Evolutionary conservation across 1,284 basidiomycete species (phyloP).

Genomic region (Pholiota adiposa): DNA sequence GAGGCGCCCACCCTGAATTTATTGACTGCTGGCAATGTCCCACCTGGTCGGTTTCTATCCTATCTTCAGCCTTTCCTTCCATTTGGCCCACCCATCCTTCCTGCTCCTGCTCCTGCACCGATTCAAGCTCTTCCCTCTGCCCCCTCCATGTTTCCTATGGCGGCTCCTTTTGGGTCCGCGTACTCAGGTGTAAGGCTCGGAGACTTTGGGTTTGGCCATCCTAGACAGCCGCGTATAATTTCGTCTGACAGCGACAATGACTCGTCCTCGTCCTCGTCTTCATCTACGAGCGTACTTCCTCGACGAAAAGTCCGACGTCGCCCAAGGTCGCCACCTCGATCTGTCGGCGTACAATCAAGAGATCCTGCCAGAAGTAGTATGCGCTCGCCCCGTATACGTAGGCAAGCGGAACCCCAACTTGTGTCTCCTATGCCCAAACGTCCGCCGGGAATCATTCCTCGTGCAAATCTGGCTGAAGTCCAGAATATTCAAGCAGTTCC

Average conservation of each 20-base stretch:
- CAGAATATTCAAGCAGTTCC: no score
- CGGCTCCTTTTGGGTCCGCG: background rate
- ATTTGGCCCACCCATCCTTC: background rate
- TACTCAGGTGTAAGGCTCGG: no score
- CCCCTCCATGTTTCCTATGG: background rate
- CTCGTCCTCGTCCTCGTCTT: background rate
- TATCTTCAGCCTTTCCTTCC: background rate
- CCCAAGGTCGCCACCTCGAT: background rate
- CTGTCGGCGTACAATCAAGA: background rate
- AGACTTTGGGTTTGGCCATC: no score
- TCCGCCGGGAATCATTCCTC: no score
- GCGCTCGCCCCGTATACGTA: no score
- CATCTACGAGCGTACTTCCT: background rate
- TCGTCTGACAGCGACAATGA: background rate
- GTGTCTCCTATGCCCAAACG: no score
- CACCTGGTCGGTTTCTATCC: background rate
- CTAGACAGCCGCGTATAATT: no score
- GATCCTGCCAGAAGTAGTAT: background rate
- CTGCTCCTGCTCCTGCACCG: no score
- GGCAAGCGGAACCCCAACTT: no score
- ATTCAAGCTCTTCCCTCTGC: background rate
- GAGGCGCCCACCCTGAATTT: background rate
- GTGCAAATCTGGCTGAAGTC: no score
- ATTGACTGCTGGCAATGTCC: background rate
- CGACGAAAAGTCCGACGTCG: background rate